Percentiles rank a stretch among this genome's conserved stretches.
Conservation (phyloP, 2,329 filamentous ascomycete species). For the Aspergillus udagawae region DNA sequence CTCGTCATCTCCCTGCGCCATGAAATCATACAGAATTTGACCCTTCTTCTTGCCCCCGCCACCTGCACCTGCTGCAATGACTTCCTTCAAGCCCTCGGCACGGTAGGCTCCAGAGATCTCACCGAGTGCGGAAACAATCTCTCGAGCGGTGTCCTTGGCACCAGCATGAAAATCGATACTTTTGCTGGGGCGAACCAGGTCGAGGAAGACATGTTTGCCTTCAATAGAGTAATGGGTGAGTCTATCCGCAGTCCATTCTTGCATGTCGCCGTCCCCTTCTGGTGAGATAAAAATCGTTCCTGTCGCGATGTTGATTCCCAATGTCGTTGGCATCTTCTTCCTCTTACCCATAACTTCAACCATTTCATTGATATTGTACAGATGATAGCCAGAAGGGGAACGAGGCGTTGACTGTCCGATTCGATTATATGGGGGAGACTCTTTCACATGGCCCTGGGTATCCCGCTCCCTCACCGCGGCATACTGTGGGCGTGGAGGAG, state of each 20-base stretch:
- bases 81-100: conserved; percentile 76
- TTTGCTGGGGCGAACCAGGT: conserved; percentile 86
- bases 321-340: conserved; percentile 96
- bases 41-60: conserved; percentile 71
- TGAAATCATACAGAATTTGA: conserved; percentile 87
- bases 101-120: conserved; percentile 83
- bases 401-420: conserved; percentile 47
- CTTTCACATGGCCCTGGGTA: conserved; percentile 39
- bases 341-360: conserved; percentile 93
- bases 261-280: conserved; percentile 75
- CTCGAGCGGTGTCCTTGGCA: conserved; percentile 91
- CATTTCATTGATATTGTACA: conserved; percentile 98
- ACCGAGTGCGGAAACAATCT: conserved; percentile 83
- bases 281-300: conserved; percentile 88
- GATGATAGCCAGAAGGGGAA: conserved; percentile 77
- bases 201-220: conserved; percentile 95
- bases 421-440: conserved; percentile 56
- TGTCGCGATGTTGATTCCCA: conserved; percentile 87
- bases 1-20: conserved; percentile 94
- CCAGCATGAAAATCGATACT: conserved; percentile 96
- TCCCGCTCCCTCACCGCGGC: conserved; percentile 38
- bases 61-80: conserved; percentile 74
- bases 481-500: conserved; percentile 37
- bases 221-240: conserved; percentile 98
- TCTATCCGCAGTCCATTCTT: conserved; percentile 92